Evolutionary conservation across 768 basidiomycete species (phyloP), one percentile per base, ranked within the genome.

Genomic region (Favolaschia claudopus): DNA sequence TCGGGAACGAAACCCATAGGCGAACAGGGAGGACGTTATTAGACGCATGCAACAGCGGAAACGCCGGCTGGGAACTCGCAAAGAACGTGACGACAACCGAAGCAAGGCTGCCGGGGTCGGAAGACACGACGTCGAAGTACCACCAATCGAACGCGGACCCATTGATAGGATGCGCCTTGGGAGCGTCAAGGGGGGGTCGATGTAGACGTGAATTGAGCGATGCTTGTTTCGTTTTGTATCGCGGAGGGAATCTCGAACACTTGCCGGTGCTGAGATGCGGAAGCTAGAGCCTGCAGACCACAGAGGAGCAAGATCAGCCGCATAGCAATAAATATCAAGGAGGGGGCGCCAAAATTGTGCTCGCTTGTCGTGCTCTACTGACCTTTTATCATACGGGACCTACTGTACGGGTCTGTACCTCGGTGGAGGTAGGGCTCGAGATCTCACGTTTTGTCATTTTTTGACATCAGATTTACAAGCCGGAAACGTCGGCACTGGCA

Each of bases 101-200:
- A 33, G 48, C 13, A 2, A 33, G 36, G 12, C 40, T 32, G 13
- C 36, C 32, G 20, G 58, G 52, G 37, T 66, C 62, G 46, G 38
- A 27, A 29, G 67, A 63, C n/a, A 65, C 62, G 10, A 53, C 67
- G 39, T 68, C 67, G 20, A 65, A 68, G 46, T 67, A 67, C 56
- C 63, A 67, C 66, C 66, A 67, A 29, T 67, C 63, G 36, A 58
- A 67, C 7, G 53, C 45, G n/a, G 63, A 55, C 4, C 25, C 50
- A 34, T 67, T 67, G 8, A 67, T 52, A 5, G 60, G 63, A 1
- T 53, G 25, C 1, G 64, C 55, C 44, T 67, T 64, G 14, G 63
- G 60, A 0, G 52, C 65, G 33, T 64, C 65, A 7, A 60, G 39
- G 3, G 33, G 39, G 4, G 48, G n/a, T 24, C 4, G 28, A 28